Base-by-base conservation (phyloP, 2,329 filamentous ascomycete species). In the Aspergillus sp. region DNA sequence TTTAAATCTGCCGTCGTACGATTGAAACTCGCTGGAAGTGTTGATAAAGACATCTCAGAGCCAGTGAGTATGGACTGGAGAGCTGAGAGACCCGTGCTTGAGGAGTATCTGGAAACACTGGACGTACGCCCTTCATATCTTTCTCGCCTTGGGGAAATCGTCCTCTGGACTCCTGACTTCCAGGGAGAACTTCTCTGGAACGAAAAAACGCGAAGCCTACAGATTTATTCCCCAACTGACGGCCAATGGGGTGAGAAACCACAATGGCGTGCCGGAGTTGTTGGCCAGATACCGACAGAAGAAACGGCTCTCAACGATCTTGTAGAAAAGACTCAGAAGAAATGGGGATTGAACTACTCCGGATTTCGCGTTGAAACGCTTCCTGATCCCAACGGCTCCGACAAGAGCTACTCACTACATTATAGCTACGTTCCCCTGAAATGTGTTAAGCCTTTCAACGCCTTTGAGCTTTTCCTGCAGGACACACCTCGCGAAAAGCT, bases 321-420 rank as follows among this genome's bases (percentile, higher is more conserved):
- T 3, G 66, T 76, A 20, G 62, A 71, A 4, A 68, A 77, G 12
- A 70, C 75, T 3, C 51, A 70, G 0, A 78, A 80, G 47, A 64
- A 71, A 37, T 73, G 66, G 34, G 76, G 71, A 12, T 68, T 84
- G 12, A 82, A 78, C 54, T 79, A 79, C 57, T 79, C 80, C 24
- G 83, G 84, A 0, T 82, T 84, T 56, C 80, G 84, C 0, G 74
- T 87, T 1, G 84, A 87, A 62, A 83, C 82, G 0, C 69, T 86
- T 12, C 78, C 84, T 0, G 71, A 83, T 58, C 79, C 81, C 0
- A 79, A 82, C 60, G 73, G 75, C 15, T 60, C 70, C 1, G 75
- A 82, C 62, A 87, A 86, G 64, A 73, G 74, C 5, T 71, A 77
- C 3, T 83, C 81, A 0, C 78, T 80, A 55, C 81, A 82, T 56